Conservation (phyloP, 257 asterid genomes). For the Solanum pimpinellifolium region DNA sequence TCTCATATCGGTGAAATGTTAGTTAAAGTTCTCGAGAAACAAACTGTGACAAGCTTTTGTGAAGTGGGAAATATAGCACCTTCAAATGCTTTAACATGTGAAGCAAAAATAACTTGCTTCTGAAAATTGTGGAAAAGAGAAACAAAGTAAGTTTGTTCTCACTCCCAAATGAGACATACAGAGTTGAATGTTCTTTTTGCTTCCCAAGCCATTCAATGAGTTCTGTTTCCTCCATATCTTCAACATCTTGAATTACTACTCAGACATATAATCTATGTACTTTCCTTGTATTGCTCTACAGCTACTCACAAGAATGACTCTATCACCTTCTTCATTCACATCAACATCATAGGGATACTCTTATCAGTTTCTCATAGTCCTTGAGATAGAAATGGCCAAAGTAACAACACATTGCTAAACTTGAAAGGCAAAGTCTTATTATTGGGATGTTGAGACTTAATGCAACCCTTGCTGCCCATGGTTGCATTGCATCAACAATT, state of each 20-base stretch:
- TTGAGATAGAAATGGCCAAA: conserved; percentile 8
- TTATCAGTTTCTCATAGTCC: not conserved
- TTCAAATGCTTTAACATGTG: not conserved
- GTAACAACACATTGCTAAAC: conserved; percentile 13
- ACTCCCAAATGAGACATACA: conserved; percentile 7
- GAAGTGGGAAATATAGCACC: not conserved
- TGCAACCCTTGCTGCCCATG: conserved; percentile 17
- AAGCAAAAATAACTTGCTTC: not conserved
- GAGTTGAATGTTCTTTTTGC: conserved; percentile 12
- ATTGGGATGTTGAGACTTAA: conserved; percentile 13
- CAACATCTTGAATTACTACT: not conserved
- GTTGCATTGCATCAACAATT: conserved; percentile 15
- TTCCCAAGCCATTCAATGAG: conserved; percentile 34
- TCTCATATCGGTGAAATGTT: too few species aligned
- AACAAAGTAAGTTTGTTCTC: conserved; percentile 6
- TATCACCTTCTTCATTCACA: not conserved
- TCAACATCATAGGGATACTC: not conserved
- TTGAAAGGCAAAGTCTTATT: not conserved
- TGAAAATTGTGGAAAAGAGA: not conserved
- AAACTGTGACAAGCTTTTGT: too few species aligned
- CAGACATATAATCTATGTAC: conserved; percentile 4
- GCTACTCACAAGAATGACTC: conserved; percentile 8
- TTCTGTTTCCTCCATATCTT: not conserved
- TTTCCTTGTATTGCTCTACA: not conserved
- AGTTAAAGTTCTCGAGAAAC: not conserved